Conservation (phyloP, 1,284 basidiomycete species). For the Ustilago nuda region DNA sequence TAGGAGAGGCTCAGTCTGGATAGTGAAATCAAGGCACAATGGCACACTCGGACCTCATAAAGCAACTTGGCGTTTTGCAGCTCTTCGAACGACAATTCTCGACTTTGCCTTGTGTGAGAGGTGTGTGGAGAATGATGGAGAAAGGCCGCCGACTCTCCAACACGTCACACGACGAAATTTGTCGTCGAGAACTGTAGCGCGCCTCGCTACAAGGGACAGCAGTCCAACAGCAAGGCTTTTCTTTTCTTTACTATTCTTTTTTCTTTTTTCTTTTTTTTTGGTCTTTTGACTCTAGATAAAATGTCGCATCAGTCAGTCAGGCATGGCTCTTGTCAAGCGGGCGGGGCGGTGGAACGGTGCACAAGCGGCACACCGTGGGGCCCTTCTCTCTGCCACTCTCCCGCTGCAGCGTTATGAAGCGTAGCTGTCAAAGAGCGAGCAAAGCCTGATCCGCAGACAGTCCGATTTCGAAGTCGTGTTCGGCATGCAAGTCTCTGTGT, state of each 20-base stretch:
- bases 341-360: slow-evolving; percentile 6
- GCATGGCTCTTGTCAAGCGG: slow-evolving; percentile 2
- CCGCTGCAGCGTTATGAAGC: background rate
- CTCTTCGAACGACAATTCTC: slow-evolving; percentile 7
- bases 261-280: too few species aligned
- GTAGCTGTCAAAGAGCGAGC: slow-evolving; percentile 1
- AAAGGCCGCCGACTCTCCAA: slow-evolving; percentile 8
- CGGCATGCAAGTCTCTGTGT: too few species aligned
- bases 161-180: background rate
- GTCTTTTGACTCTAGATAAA: too few species aligned
- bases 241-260: too few species aligned
- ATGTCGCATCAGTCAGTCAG: slow-evolving; percentile 10
- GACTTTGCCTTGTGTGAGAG: background rate
- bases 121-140: background rate
- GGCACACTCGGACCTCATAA: background rate
- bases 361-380: too few species aligned
- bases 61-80: background rate
- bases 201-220: slow-evolving; percentile 12
- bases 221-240: slow-evolving; percentile 7
- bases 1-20: background rate
- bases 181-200: slow-evolving; percentile 3
- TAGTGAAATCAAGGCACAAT: background rate
- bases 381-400: background rate
- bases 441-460: background rate
- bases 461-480: background rate